Base-by-base conservation (phyloP, 2,329 filamentous ascomycete genomes). In the Cryphonectria parasitica region DNA sequence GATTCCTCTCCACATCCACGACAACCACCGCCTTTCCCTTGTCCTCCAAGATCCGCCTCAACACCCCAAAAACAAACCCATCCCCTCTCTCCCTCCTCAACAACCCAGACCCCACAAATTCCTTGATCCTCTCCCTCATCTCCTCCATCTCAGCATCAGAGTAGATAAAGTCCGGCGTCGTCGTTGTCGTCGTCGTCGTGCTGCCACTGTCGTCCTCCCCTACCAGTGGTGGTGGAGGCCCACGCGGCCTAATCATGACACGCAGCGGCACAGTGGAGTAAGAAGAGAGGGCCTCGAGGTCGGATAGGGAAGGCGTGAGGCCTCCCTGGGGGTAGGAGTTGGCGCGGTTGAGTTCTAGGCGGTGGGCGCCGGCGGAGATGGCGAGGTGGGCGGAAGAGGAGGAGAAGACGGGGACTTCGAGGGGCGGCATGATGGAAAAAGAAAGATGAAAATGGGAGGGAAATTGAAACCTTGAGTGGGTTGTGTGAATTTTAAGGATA, bases 361-460 rank as follows among this genome's bases (percentile, higher is more conserved):
- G 84, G 3, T 80, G 77, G 65, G 83, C 85, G 43, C 85, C 45
- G 43, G 66, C 25, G 34, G 72, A 66, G 58, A 82, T 78, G 11
- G 85, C 84, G 13, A 74, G 71, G 49, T 78, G 74, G 45, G 83
- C 85, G 6, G 80, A 79, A 17, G 73, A 71, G 34, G 81, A 76
- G 56, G 84, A 84, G 77, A 89, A 89, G 74, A 87, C 82, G 69
- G 87, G 86, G 60, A 88, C 80, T 75, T 89, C 87, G 25, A 89
- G 82, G 10, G 22, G 56, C 0, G 43, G 49, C 64, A 70, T 70
- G 25, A 54, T 52, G 54, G 28, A 22, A 22, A 25, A 58, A 58
- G 11, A 8, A 25, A 19, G 5, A 31, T 13, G 6, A 19, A 34
- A 31, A 25, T 31, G 17, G 28, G 22, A 54, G 10, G 49, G 2